Conservation (phyloP, 176 grass and related monocot species). For the Raddia distichophylla region DNA sequence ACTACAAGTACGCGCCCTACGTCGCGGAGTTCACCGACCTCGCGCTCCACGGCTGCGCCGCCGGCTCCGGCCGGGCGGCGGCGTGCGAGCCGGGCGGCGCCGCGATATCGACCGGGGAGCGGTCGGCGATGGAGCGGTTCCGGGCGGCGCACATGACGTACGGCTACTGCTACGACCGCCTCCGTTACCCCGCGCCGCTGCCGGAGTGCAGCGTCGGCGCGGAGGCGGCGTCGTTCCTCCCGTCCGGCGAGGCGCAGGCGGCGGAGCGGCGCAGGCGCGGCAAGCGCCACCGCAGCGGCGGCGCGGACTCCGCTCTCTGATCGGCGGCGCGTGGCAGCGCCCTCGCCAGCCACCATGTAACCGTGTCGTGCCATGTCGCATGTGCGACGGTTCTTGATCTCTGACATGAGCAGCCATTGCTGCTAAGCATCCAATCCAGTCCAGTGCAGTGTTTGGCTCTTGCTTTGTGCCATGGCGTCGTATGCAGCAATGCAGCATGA, state of each 20-base stretch:
- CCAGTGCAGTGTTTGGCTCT: not conserved
- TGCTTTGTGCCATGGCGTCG: not conserved
- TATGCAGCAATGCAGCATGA: not conserved
- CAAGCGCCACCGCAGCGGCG: slow-evolving; percentile 52
- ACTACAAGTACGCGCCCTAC: slow-evolving; percentile 94
- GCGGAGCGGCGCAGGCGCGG: slow-evolving; percentile 42
- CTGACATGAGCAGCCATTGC: slow-evolving; percentile 5
- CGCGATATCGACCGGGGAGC: slow-evolving; percentile 36
- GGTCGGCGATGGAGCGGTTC: slow-evolving; percentile 66
- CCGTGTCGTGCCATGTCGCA: not conserved
- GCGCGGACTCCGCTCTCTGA: slow-evolving; percentile 35
- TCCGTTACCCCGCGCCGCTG: slow-evolving; percentile 59
- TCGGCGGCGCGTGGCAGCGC: not conserved
- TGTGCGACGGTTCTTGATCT: not conserved
- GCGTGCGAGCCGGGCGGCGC: not conserved
- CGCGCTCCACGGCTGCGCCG: slow-evolving; percentile 53
- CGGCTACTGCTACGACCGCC: slow-evolving; percentile 81
- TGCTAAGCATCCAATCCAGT: not conserved
- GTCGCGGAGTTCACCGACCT: slow-evolving; percentile 92
- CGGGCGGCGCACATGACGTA: slow-evolving; percentile 75
- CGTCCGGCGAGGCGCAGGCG: slow-evolving; percentile 56
- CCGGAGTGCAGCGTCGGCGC: slow-evolving; percentile 64
- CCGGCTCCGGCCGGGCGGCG: not conserved
- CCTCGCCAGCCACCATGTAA: no score
- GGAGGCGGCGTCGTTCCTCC: slow-evolving; percentile 61